Evolutionary conservation across 2,329 filamentous ascomycete genomes (phyloP).

Genomic region (Ophiostoma piceae): DNA sequence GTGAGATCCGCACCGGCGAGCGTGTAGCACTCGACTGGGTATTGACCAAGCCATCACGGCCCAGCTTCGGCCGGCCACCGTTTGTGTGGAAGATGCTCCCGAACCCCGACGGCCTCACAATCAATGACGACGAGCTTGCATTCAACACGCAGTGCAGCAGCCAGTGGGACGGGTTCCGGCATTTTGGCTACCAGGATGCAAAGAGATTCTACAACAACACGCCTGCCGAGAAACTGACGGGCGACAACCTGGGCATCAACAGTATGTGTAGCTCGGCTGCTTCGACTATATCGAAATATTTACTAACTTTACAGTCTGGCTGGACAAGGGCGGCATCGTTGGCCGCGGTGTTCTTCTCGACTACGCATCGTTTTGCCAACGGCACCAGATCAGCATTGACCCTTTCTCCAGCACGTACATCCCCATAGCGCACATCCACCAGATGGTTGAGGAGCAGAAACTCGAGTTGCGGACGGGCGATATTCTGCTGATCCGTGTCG

Average conservation of each 20-base stretch:
- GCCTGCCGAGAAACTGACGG: conserved; percentile 36
- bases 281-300: not conserved
- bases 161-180: conserved; percentile 39
- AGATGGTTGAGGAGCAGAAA: conserved; percentile 30
- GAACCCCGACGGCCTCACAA: conserved; percentile 11
- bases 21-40: conserved; percentile 41
- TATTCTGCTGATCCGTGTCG: not conserved
- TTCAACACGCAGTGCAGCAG: conserved; percentile 27
- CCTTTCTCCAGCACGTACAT: conserved; percentile 27
- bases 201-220: conserved; percentile 40
- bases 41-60: conserved; percentile 16
- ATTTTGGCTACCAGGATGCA: conserved; percentile 37
- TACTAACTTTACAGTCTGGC: not conserved
- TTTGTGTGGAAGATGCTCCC: conserved; percentile 17
- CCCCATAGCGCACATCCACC: conserved; percentile 31
- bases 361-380: not conserved
- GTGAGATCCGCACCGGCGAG: conserved; percentile 46
- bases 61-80: conserved; percentile 22
- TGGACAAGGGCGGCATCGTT: not conserved
- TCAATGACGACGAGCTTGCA: conserved; percentile 36
- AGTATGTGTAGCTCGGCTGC: conserved; percentile 6
- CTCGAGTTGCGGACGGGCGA: not conserved
- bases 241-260: conserved; percentile 40
- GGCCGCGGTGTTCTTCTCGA: not conserved
- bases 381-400: conserved; percentile 23